Evolutionary conservation across 2,329 filamentous ascomycete species (phyloP).

Genomic region (Daldinia sp.): DNA sequence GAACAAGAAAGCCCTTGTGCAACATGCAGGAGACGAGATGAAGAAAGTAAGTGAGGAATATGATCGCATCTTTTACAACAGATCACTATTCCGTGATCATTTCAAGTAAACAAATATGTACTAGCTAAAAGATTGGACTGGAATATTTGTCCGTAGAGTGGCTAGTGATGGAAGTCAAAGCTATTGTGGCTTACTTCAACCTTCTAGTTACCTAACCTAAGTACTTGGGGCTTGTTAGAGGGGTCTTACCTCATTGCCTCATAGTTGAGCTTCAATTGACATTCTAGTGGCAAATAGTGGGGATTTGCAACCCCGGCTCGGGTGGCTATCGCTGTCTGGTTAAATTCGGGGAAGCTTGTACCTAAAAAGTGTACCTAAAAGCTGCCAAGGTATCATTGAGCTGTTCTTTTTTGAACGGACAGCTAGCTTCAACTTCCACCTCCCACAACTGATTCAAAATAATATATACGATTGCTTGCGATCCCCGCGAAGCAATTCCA

Average conservation of each 20-base stretch:
- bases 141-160: constrained; percentile 7
- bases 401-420: constrained; percentile 22
- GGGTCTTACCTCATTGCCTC: too few relatives aligned
- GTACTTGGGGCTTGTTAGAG: not conserved
- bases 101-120: not conserved
- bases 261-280: not conserved
- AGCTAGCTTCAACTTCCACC: constrained; percentile 22
- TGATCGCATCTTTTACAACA: not conserved
- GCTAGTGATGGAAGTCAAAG: constrained; percentile 6
- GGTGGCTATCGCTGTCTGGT: constrained; percentile 13
- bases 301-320: not conserved
- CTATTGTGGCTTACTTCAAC: constrained; percentile 1
- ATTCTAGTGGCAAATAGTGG: not conserved
- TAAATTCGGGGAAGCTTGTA: constrained; percentile 17
- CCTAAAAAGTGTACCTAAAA: too few relatives aligned
- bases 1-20: not conserved
- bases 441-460: constrained; percentile 8
- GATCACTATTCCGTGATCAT: not conserved
- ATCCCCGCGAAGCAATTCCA: constrained; percentile 19
- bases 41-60: not conserved
- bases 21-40: not conserved
- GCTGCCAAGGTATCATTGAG: not conserved
- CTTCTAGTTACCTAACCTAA: too few relatives aligned
- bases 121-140: too few relatives aligned
- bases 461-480: constrained; percentile 24